Evolutionary conservation across 2,329 filamentous ascomycete genomes (phyloP), one percentile per base, ranked within the genome.

Genomic region (Aspergillus pseudotamarii): DNA sequence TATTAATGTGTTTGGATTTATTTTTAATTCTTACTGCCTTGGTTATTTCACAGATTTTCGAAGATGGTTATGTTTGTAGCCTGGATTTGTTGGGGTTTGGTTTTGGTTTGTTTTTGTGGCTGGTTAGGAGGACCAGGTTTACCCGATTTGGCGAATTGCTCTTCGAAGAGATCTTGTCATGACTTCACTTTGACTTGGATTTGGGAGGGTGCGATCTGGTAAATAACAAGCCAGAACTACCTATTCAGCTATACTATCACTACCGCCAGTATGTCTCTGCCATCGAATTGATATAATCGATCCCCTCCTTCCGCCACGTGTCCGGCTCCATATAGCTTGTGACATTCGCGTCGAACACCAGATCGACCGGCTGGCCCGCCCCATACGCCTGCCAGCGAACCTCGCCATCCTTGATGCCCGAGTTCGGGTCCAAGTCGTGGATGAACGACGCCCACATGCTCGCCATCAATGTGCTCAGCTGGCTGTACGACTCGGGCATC

Each of bases 371-470:
- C 34, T 75, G 66, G 2, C 71, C 67, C 2, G 75, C 64, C 0
- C 73, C 76, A 71, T 86, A 86, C 16, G 70, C 63, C 6, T 82
- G 80, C 84, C 83, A 86, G 19, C 71, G 69, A 32, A 72, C 62
- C 41, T 59, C 55, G 9, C 28, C 10, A 23, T 71, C 67, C 21
- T 67, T 67, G 36, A 65, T 62, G 26, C 70, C 71, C 62, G 72
- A 64, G 63, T 82, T 84, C 26, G 84, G 84, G 70, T 84, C 76
- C 23, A 79, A 71, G 51, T 75, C 76, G 56, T 80, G 74, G 57
- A 85, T 78, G 65, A 86, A 87, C 4, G 76, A 78, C 28, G 82
- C 79, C 85, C 85, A 86, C 78, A 82, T 82, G 57, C 77, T 75
- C 54, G 78, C 79, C 81, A 86, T 86, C 66, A 82, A 71, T 50